phyloP scores from a whole-genome alignment of 1,139 yeast genomes.

The Saccharomyces hybrid region DNA sequence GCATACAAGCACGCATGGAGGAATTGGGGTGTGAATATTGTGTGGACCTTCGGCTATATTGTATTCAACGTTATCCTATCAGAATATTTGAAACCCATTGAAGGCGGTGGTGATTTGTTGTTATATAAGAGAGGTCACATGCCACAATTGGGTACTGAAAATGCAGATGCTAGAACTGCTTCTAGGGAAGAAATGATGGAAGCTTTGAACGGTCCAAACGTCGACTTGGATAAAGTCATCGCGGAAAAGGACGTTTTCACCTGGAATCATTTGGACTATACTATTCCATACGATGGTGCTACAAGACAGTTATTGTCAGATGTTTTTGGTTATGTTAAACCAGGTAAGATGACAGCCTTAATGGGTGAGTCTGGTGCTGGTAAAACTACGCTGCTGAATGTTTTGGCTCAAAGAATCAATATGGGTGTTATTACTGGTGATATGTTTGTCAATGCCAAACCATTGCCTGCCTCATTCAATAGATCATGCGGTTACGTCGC shows the following conservation, averaged over 20 bases:
- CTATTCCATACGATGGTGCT: slow-evolving; percentile 45
- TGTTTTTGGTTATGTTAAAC: slow-evolving; percentile 58
- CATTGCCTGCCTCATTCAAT: slow-evolving; percentile 46
- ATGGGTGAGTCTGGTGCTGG: slow-evolving; percentile 73
- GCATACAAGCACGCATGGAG: slow-evolving; percentile 55
- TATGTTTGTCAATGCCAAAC: slow-evolving; percentile 53
- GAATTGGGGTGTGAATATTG: slow-evolving; percentile 54
- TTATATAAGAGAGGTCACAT: slow-evolving; percentile 49
- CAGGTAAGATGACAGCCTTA: slow-evolving; percentile 55
- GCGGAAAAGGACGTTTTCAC: slow-evolving; percentile 41
- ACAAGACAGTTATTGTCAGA: slow-evolving; percentile 43
- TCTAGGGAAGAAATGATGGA: slow-evolving; percentile 39
- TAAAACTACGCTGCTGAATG: slow-evolving; percentile 55
- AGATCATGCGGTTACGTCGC: slow-evolving; percentile 61
- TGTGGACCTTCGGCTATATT: slow-evolving; percentile 46
- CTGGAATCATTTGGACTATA: slow-evolving; percentile 48
- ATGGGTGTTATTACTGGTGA: slow-evolving; percentile 59
- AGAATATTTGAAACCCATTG: slow-evolving; percentile 45
- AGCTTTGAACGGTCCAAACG: slow-evolving; percentile 37
- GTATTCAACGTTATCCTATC: slow-evolving; percentile 41
- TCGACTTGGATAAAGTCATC: slow-evolving; percentile 35
- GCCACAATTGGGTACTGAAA: slow-evolving; percentile 38
- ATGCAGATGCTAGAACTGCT: slow-evolving; percentile 39
- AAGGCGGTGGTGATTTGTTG: slow-evolving; percentile 52
- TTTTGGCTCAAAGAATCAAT: slow-evolving; percentile 50